These are phyloP conservation scores for Dictyostelium purpureum DNA, from an alignment of 78 protist species.

Conservation along the genomic window DNA sequence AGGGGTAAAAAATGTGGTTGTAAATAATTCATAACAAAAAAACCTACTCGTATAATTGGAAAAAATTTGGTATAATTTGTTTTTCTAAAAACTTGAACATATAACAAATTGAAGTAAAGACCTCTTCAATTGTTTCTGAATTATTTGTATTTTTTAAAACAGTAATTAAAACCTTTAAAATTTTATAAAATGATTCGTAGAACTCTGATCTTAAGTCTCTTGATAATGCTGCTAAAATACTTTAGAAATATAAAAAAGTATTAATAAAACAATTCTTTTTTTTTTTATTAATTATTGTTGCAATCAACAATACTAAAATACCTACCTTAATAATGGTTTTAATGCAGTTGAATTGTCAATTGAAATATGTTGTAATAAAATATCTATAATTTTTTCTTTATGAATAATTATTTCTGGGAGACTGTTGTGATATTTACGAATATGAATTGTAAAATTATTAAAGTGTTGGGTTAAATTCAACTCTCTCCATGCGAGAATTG, in stretches of 20 bases:
- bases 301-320: background rate
- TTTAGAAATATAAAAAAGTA: background rate
- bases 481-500: conserved; percentile 48
- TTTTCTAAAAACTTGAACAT: conserved; percentile 57
- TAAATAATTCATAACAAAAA: too few relatives aligned
- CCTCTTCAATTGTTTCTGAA: conserved; percentile 34
- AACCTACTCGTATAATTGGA: conserved; percentile 31
- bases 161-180: conserved; percentile 9
- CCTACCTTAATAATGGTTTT: conserved; percentile 45
- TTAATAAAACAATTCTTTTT: background rate
- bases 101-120: conserved; percentile 62
- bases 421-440: conserved; percentile 32
- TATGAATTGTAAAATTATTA: background rate
- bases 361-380: conserved; percentile 16
- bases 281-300: background rate
- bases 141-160: conserved; percentile 1
- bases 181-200: conserved; percentile 18
- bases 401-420: conserved; percentile 44
- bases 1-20: too few relatives aligned
- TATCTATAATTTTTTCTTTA: conserved; percentile 32
- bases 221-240: conserved; percentile 44
- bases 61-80: conserved; percentile 43
- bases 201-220: conserved; percentile 64
- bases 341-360: conserved; percentile 23
- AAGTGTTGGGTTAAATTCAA: conserved; percentile 32